These are phyloP conservation scores for Nyctanthes arbortristis DNA, from an alignment of 257 asterid species.

Conservation along the genomic window DNA sequence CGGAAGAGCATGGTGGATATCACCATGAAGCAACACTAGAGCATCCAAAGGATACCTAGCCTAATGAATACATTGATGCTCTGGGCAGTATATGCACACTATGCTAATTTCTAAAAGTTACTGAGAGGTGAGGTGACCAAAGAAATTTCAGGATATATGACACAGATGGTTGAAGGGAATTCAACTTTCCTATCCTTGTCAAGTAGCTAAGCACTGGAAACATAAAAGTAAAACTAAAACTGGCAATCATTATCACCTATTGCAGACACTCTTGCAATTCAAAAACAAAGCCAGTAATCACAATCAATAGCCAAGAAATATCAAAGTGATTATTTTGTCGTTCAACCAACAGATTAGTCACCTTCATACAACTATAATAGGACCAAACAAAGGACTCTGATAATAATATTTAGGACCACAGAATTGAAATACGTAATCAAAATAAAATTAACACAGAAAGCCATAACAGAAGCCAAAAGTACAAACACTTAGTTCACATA, in stretches of 20 bases:
- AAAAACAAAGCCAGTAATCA: background rate
- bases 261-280: background rate
- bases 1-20: background rate
- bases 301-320: too few species aligned
- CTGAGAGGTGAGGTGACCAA: background rate
- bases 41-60: background rate
- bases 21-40: constrained; percentile 2
- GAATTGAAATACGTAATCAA: background rate
- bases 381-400: background rate
- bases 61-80: background rate
- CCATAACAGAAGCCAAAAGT: background rate
- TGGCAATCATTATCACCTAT: background rate
- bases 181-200: background rate
- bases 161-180: background rate
- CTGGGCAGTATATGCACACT: background rate
- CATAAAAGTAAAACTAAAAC: background rate
- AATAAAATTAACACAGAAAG: background rate
- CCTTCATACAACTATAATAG: too few species aligned
- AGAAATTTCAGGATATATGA: background rate
- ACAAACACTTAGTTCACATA: background rate
- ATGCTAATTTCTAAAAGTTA: background rate
- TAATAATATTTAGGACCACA: background rate
- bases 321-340: too few species aligned
- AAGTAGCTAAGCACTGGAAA: constrained; percentile 6
- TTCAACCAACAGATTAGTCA: too few species aligned